Evolutionary conservation across 1,139 yeast species (phyloP), one percentile per base, ranked within the genome.

Genomic region (Kurtzmaniella quercitrusa): DNA sequence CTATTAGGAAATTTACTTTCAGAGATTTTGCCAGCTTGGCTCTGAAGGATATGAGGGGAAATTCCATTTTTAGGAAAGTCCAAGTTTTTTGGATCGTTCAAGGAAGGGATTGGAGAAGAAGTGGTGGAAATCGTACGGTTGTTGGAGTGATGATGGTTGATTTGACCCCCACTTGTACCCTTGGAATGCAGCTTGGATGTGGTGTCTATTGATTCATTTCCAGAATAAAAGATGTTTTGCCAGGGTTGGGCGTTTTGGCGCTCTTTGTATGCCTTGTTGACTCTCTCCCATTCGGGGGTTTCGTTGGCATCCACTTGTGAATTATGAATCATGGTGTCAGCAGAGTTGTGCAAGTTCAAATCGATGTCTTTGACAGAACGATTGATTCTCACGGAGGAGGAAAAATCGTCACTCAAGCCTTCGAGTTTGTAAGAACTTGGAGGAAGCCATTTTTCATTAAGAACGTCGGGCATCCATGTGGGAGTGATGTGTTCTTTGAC

Each of bases 401-500:
- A 36, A 14, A 36, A 36, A n/a, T 36, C 38, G 21, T 36, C 38
- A n/a, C 21, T 10, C 34, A 17, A 37, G 31, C 38, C 40, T 3
- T 40, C 43, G 15, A 44, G 37, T 5, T 44, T 17, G 3, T 34
- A 15, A n/a, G 43, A 43, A 15, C 25, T 24, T 5, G 53, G 48
- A 8, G 53, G 49, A 7, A 48, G 56, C 77, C 77, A 72, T 48
- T 62, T 62, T 14, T 65, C 75, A 36, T 58, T 56, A 42, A 73
- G 58, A 40, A 60, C 75, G 6, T 61, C 48, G 0, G 77, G 77
- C 76, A 73, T 71, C 77, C 77, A 72, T 25, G 65, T 66, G 0
- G 77, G 76, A 1, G 76, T 70, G 6, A 55, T 50, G 42, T 63
- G 56, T 10, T 46, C 44, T 6, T 49, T 19, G 19, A 19, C 25